Evolutionary conservation across 768 basidiomycete species (phyloP).

Genomic region (Clitopilus hobsonii): DNA sequence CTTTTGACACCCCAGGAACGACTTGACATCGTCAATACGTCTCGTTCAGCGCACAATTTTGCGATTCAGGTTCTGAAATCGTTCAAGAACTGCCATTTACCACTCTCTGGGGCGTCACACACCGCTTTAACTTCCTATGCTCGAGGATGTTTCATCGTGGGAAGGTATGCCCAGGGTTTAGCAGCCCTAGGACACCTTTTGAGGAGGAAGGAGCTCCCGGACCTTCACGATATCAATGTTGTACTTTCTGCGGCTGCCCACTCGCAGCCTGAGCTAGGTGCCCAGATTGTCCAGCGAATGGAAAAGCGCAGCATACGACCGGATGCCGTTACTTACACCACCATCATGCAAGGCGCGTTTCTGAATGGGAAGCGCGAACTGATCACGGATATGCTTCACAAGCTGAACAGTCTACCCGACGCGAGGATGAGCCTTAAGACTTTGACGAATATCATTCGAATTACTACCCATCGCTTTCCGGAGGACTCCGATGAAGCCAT

Average conservation of each 20-base stretch:
- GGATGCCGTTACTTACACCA: conserved; percentile 53
- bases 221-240: conserved; percentile 63
- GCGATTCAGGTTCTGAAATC: conserved; percentile 37
- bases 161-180: conserved; percentile 42
- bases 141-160: conserved; percentile 56
- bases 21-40: too few relatives aligned
- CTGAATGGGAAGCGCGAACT: conserved; percentile 38
- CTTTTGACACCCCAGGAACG: too few relatives aligned
- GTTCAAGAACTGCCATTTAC: conserved; percentile 39
- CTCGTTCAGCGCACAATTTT: conserved; percentile 35
- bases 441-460: conserved; percentile 41
- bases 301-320: conserved; percentile 40
- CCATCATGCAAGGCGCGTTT: conserved; percentile 56
- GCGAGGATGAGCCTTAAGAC: conserved; percentile 41
- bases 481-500: conserved; percentile 19
- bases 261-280: conserved; percentile 41
- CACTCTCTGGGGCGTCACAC: conserved; percentile 44
- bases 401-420: conserved; percentile 30
- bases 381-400: conserved; percentile 35
- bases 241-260: conserved; percentile 50
- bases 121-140: conserved; percentile 55
- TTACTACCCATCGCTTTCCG: conserved; percentile 23
- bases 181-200: conserved; percentile 40
- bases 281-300: conserved; percentile 48
- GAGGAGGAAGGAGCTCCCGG: conserved; percentile 47